Percentiles rank a stretch among this genome's conserved stretches.
Conservation (phyloP, 352 stramenopile genomes). For the Phytophthora citricola region DNA sequence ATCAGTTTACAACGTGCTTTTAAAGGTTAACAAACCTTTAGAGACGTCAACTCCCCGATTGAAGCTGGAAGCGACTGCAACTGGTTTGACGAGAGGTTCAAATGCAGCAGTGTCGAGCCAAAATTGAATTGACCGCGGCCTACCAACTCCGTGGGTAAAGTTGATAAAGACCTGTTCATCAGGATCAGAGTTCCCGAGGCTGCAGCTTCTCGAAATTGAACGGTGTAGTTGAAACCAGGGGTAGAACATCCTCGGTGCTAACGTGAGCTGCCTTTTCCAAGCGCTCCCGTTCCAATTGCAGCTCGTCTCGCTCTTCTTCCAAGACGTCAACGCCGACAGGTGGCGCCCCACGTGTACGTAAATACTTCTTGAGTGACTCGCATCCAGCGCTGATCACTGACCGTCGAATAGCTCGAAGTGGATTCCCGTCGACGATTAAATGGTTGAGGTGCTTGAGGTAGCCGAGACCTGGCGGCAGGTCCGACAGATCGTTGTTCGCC, state of each 20-base stretch:
- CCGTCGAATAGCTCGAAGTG: constrained; percentile 74
- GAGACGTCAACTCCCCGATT: constrained; percentile 51
- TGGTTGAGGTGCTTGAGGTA: constrained; percentile 85
- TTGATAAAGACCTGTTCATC: constrained; percentile 36
- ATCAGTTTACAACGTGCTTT: not conserved
- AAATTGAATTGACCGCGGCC: constrained; percentile 45
- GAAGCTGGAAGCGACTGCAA: constrained; percentile 49
- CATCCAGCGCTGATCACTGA: constrained; percentile 70
- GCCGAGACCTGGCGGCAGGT: constrained; percentile 76
- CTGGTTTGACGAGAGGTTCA: constrained; percentile 78
- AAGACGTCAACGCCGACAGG: constrained; percentile 60
- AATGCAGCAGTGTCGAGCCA: constrained; percentile 54
- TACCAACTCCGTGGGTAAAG: constrained; percentile 40
- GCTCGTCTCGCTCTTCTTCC: constrained; percentile 77
- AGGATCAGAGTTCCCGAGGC: constrained; percentile 64
- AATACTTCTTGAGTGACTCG: constrained; percentile 84
- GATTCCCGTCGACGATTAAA: constrained; percentile 79
- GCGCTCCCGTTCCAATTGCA: constrained; percentile 42
- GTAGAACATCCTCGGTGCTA: constrained; percentile 9
- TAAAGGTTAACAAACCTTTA: constrained; percentile 42
- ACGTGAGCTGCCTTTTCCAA: constrained; percentile 11
- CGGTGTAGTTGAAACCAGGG: constrained; percentile 21
- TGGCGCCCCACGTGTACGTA: constrained; percentile 71
- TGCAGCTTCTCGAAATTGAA: constrained; percentile 66
- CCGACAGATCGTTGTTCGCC: constrained; percentile 81